Evolutionary conservation across 768 basidiomycete genomes (phyloP).

Genomic region (Holtermanniella nyarrowii): DNA sequence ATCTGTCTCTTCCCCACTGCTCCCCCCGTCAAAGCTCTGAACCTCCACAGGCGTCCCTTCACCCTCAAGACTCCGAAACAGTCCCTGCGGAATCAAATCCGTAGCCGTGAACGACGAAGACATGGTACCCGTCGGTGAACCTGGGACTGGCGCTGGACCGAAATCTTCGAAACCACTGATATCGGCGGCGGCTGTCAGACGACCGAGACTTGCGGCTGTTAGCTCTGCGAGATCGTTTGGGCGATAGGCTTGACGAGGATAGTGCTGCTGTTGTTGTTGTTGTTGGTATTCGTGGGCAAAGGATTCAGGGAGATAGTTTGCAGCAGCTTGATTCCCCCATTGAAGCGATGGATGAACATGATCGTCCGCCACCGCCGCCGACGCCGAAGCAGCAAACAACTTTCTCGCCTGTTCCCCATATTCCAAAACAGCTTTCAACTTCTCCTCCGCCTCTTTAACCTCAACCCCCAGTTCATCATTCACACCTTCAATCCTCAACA

Average conservation of each 20-base stretch:
- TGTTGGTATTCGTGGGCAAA: not conserved
- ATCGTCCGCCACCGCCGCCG: conserved; percentile 21
- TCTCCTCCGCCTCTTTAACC: conserved; percentile 55
- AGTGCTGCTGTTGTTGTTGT: not conserved
- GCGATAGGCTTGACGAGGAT: conserved; percentile 15
- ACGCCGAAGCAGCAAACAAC: conserved; percentile 34
- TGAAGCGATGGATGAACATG: conserved; percentile 10
- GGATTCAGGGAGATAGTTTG: conserved; percentile 33
- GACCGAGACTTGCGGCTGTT: conserved; percentile 7
- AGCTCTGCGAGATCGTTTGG: conserved; percentile 12
- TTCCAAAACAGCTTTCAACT: conserved; percentile 52
- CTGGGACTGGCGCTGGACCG: conserved; percentile 31
- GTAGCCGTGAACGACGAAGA: conserved; percentile 38
- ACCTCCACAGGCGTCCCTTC: conserved; percentile 32
- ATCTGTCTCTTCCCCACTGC: conserved; percentile 2
- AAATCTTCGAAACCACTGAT: conserved; percentile 40
- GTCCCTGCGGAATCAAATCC: conserved; percentile 38
- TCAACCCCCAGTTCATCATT: conserved; percentile 52
- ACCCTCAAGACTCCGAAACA: conserved; percentile 39
- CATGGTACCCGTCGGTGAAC: conserved; percentile 39
- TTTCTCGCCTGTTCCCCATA: conserved; percentile 46
- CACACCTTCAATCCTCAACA: conserved; percentile 48
- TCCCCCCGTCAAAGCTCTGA: not conserved
- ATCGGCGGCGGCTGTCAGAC: conserved; percentile 17
- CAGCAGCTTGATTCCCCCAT: conserved; percentile 38